Evolutionary conservation across 2,329 filamentous ascomycete species (phyloP), one percentile per base, ranked within the genome.

Genomic region (Aspergillus pseudoviridinutans): DNA sequence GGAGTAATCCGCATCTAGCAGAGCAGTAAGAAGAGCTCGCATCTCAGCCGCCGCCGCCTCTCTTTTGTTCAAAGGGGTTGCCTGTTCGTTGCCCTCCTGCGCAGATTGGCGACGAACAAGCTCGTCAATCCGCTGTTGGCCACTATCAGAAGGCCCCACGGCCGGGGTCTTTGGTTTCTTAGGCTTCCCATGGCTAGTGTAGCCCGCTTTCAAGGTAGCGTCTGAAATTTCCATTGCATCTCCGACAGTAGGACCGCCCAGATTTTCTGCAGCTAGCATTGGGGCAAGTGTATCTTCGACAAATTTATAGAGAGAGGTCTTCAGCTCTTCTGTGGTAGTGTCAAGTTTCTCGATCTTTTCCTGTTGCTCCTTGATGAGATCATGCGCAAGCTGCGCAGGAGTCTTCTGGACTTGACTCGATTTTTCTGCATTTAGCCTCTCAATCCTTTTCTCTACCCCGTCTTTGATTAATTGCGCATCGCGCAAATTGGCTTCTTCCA

Each of bases 211-310:
- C 44, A 84, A 72, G 7, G 72, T 78, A 12, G 76, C 83, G 49
- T 88, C 82, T 8, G 78, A 82, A 65, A 78, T 86, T 75, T 89
- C 85, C 68, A 88, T 80, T 64, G 87, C 79, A 63, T 91, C 88
- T 3, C 91, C 90, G 0, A 92, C 90, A 10, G 92, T 87, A 0
- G 91, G 91, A 0, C 91, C 91, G 7, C 91, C 91, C 1, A 92
- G 80, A 67, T 92, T 89, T 75, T 95, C 91, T 0, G 90, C 89
- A 6, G 90, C 91, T 47, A 96, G 79, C 85, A 93, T 89, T 3
- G 83, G 76, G 1, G 89, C 88, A 1, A 96, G 80, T 44, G 85
- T 82, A 47, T 84, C 77, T 60, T 90, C 84, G 57, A 93, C 87
- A 67, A 95, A 95, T 17, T 76, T 77, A 61, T 87, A 84, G 55